These are phyloP conservation scores for Leccinum fibrillosum DNA, from an alignment of 768 basidiomycete genomes.

Conservation along the genomic window DNA sequence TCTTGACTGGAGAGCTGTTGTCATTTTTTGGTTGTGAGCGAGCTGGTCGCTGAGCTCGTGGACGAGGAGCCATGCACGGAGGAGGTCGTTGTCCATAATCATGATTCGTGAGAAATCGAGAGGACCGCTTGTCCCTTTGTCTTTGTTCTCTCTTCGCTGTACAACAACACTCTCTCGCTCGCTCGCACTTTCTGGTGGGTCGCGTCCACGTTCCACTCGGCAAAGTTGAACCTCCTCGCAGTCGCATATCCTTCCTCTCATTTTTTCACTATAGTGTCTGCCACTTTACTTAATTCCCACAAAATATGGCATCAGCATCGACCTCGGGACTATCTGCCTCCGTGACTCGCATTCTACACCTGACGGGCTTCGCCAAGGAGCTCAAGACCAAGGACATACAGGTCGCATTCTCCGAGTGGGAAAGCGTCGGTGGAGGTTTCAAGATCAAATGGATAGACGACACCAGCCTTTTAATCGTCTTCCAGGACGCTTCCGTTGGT, in stretches of 20 bases:
- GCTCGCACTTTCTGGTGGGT: constrained; percentile 8
- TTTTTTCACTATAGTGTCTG: constrained; percentile 7
- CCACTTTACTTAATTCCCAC: constrained; percentile 2
- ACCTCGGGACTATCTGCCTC: constrained; percentile 87
- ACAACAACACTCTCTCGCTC: constrained; percentile 23
- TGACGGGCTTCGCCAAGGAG: constrained; percentile 92
- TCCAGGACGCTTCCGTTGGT: constrained; percentile 88
- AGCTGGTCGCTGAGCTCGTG: constrained; percentile 83
- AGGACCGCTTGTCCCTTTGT: constrained; percentile 15
- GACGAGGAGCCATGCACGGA: constrained; percentile 76
- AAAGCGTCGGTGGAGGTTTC: constrained; percentile 83
- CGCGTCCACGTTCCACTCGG: constrained; percentile 28
- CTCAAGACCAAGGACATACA: constrained; percentile 98
- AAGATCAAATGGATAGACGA: constrained; percentile 99
- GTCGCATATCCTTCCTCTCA: constrained; percentile 8
- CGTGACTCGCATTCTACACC: constrained; percentile 90
- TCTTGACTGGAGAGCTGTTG: constrained; percentile 60
- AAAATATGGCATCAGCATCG: constrained; percentile 57
- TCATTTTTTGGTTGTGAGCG: constrained; percentile 74
- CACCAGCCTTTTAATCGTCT: constrained; percentile 92
- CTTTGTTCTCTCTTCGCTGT: constrained; percentile 12
- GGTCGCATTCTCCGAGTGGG: constrained; percentile 85
- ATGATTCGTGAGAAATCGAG: constrained; percentile 9
- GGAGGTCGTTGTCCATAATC: constrained; percentile 66
- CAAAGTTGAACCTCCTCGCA: constrained; percentile 16